These are phyloP conservation scores for Lasiodiplodia sp. DNA, from an alignment of 2,329 filamentous ascomycete species.

Conservation along the genomic window DNA sequence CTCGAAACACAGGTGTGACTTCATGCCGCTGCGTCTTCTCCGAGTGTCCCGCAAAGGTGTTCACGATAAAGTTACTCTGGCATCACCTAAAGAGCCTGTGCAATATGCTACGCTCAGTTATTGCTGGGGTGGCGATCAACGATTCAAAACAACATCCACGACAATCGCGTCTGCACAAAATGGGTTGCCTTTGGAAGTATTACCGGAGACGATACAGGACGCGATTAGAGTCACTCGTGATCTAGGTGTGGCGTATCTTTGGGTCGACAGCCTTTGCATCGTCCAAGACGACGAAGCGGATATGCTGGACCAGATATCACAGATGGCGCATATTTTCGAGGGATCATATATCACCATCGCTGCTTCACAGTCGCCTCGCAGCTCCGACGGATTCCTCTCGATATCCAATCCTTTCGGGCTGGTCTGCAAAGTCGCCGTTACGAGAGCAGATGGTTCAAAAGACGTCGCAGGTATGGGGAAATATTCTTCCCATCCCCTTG, in stretches of 20 bases:
- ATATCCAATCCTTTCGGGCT: not conserved
- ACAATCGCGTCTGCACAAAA: not conserved
- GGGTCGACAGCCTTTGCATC: constrained; percentile 20
- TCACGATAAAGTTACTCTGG: not conserved
- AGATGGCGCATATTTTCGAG: constrained; percentile 1
- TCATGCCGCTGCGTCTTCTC: not conserved
- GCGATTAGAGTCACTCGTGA: not conserved
- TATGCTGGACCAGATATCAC: not conserved
- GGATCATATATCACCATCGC: constrained; percentile 2
- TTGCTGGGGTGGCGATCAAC: not conserved
- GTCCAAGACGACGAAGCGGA: not conserved
- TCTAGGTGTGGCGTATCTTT: not conserved
- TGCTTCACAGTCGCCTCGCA: not conserved
- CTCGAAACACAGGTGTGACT: not conserved
- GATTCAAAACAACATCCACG: not conserved
- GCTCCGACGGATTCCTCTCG: constrained; percentile 4
- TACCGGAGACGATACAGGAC: not conserved
- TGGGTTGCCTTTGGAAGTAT: not conserved
- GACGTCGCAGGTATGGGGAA: not conserved
- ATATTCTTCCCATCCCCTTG: not conserved
- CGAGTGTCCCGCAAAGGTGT: rapidly evolving
- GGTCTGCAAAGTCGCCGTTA: not conserved
- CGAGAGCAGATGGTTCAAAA: not conserved
- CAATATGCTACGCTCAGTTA: not conserved
- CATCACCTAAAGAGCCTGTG: not conserved